Evolutionary conservation across 768 basidiomycete species (phyloP), one percentile per base, ranked within the genome.

Genomic region (Plicaturopsis crispa): DNA sequence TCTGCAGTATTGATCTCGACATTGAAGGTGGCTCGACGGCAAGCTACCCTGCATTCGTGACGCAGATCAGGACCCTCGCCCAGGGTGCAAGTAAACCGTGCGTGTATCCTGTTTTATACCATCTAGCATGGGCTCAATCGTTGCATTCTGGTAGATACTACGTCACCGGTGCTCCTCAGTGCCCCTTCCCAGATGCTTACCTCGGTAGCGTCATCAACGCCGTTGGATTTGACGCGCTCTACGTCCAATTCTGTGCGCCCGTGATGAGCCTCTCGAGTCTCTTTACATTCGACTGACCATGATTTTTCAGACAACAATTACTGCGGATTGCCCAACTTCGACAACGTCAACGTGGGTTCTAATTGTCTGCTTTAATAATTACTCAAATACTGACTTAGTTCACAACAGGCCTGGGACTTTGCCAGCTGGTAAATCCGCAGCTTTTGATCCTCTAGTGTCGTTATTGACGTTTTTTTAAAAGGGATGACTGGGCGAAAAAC

Each of bases 191-290:
- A 3, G 83, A 85, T 50, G 70, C 67, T 5, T 67, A 71, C 33
- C 58, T 85, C 5, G 71, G 77, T 7, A 62, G 63, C 6, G 76
- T 80, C 16, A 60, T 85, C 39, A 73, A 82, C 48, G 48, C 65
- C 1, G 81, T 73, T 8, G 66, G 54, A 4, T 86, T 85, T 45
- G 84, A 86, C 57, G 80, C 80, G 2, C 60, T 86, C 42, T 84
- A 82, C 50, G 80, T 84, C 24, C 83, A 83, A 52, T 80, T 84
- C 53, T 75, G 72, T 71, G 48, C 43, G 67, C 50, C 2, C 24
- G 34, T 44, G 23, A 40, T 42, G n/a, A n/a, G n/a, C n/a, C n/a
- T n/a, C n/a, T n/a, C n/a, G n/a, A 16, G 24, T 22, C 5, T n/a
- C 12, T 14, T 21, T 8, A 13, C 6, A 16, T 28, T 28, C 14